Percentiles rank a stretch among this genome's conserved stretches.
phyloP scores from a whole-genome alignment of 31 red algal genomes.

The Endocladia muricata region DNA sequence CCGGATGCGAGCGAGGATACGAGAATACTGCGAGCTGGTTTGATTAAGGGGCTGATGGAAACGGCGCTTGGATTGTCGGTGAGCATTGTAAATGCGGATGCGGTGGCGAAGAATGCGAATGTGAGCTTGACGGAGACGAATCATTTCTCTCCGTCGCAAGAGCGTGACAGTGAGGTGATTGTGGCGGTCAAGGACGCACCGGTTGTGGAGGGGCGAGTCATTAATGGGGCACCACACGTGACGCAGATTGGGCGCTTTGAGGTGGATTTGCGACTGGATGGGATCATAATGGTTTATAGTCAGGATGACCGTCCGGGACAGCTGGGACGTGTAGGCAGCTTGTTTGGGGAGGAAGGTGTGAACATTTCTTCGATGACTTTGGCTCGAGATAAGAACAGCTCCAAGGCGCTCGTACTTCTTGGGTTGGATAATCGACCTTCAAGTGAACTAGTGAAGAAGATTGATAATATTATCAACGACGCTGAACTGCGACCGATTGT shows the following conservation, averaged over 20 bases:
- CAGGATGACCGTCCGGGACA: slow-evolving; percentile 90
- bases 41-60: slow-evolving; percentile 81
- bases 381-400: slow-evolving; percentile 59
- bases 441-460: slow-evolving; percentile 51
- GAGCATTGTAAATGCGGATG: slow-evolving; percentile 93
- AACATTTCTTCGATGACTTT: slow-evolving; percentile 97
- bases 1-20: slow-evolving; percentile 76
- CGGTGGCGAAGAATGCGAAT: slow-evolving; percentile 55
- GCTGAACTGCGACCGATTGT: slow-evolving; percentile 58
- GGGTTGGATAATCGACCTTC: slow-evolving; percentile 72
- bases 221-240: slow-evolving; percentile 66
- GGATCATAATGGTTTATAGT: slow-evolving; percentile 75
- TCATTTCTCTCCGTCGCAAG: slow-evolving; percentile 9
- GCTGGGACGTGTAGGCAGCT: slow-evolving; percentile 80
- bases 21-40: slow-evolving; percentile 69
- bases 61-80: slow-evolving; percentile 60
- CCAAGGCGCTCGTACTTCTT: slow-evolving; percentile 79
- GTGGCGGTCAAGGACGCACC: slow-evolving; percentile 50
- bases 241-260: slow-evolving; percentile 83
- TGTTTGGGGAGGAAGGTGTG: slow-evolving; percentile 81
- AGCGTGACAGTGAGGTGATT: slow-evolving; percentile 40
- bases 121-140: slow-evolving; percentile 78
- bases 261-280: slow-evolving; percentile 74
- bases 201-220: slow-evolving; percentile 66
- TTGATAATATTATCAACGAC: slow-evolving; percentile 61